Conservation (phyloP, 2,329 filamentous ascomycete genomes). For the Pyricularia sp. region DNA sequence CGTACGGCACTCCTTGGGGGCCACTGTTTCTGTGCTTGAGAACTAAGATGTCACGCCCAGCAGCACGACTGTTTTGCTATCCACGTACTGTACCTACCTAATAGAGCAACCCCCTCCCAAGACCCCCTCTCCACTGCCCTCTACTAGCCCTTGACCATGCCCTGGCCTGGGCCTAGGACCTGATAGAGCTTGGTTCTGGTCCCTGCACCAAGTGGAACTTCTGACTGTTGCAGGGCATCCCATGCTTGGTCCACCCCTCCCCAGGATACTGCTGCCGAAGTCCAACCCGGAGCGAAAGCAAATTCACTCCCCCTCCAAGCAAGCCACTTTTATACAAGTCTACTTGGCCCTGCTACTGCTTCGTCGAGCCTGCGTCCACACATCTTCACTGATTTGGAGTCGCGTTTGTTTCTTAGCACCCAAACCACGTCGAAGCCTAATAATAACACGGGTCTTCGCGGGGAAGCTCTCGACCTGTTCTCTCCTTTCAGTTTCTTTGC, state of each 20-base stretch:
- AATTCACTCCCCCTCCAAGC: conserved; percentile 30
- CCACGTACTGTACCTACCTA: neutral
- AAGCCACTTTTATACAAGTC: conserved; percentile 34
- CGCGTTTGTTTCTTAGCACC: conserved; percentile 13
- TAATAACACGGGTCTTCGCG: neutral
- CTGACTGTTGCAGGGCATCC: neutral
- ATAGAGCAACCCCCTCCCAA: neutral
- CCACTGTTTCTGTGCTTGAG: conserved; percentile 11
- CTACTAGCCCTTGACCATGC: neutral
- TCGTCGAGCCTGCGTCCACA: conserved; percentile 12
- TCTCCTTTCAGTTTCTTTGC: neutral
- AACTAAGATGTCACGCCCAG: conserved; percentile 9
- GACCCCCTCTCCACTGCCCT: neutral
- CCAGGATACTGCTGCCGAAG: conserved; percentile 31
- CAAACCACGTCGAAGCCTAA: conserved; percentile 4
- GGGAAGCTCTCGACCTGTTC: neutral
- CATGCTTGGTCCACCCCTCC: conserved; percentile 23
- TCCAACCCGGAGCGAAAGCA: conserved; percentile 30
- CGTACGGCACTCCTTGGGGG: neutral
- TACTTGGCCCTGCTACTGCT: conserved; percentile 29
- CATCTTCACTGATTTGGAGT: conserved; percentile 14
- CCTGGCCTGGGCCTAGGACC: neutral
- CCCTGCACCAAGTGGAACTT: neutral
- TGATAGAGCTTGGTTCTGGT: conserved; percentile 4
- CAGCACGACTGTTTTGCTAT: neutral